Percentiles rank a stretch among this genome's conserved stretches.
Conservation (phyloP, 139 green algal genomes). For the Gonium pectorale region DNA sequence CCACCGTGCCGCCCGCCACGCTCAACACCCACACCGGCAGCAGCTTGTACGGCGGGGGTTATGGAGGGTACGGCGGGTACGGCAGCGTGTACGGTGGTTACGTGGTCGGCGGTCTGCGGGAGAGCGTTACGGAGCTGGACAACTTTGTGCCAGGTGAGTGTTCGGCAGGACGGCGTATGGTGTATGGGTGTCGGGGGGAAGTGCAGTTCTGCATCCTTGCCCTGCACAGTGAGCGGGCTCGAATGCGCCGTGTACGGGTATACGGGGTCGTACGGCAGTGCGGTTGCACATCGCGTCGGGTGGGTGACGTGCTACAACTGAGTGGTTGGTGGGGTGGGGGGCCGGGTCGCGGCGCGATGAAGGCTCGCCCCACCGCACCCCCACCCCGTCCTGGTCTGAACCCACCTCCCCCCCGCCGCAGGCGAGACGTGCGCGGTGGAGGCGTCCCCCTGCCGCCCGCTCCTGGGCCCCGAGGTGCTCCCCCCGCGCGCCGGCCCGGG, state of each 20-base stretch:
- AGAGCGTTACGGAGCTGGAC: slow-evolving; percentile 80
- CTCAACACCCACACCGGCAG: slow-evolving; percentile 50
- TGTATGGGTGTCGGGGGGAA: no score
- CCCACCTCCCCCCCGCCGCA: neutral
- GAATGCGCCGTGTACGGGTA: no score
- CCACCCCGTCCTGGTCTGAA: neutral
- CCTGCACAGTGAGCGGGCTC: no score
- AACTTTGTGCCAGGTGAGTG: slow-evolving; percentile 69
- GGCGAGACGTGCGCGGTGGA: slow-evolving; percentile 61
- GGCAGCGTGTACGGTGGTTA: slow-evolving; percentile 16
- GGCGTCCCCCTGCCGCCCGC: slow-evolving; percentile 29
- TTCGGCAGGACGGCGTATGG: no score
- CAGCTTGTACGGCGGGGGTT: slow-evolving; percentile 1
- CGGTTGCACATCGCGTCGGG: no score
- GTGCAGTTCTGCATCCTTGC: no score
- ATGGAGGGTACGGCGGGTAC: neutral
- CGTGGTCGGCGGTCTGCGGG: slow-evolving; percentile 70
- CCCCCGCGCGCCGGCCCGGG: slow-evolving; percentile 6
- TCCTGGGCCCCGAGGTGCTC: slow-evolving; percentile 34
- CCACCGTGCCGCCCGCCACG: slow-evolving; percentile 68
- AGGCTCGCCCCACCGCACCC: neutral
- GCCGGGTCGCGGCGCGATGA: no score
- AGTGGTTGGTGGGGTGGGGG: no score
- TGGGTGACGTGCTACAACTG: no score
- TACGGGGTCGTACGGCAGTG: no score